Evolutionary conservation across 2,329 filamentous ascomycete species (phyloP).

Genomic region (Didymella pomorum): DNA sequence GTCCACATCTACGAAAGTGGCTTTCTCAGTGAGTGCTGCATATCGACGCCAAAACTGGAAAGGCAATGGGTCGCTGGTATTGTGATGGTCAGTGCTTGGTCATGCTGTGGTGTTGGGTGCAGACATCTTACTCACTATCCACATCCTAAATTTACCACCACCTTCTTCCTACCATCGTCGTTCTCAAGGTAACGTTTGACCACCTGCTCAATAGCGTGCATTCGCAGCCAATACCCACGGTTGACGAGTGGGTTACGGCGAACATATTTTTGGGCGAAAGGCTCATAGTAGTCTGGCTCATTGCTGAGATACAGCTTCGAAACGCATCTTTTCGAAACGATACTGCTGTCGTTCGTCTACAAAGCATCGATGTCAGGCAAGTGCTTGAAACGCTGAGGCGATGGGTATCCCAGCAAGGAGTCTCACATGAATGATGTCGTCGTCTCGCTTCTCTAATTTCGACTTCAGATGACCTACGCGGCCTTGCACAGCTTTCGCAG

Average conservation of each 20-base stretch:
- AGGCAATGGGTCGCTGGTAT: slow-evolving; percentile 87
- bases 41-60: slow-evolving; percentile 81
- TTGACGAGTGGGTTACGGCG: slow-evolving; percentile 89
- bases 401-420: neutral
- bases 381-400: slow-evolving; percentile 4
- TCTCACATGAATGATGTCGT: slow-evolving; percentile 65
- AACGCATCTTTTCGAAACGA: slow-evolving; percentile 92
- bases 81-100: slow-evolving; percentile 33
- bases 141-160: slow-evolving; percentile 85
- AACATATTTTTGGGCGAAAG: slow-evolving; percentile 86
- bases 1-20: slow-evolving; percentile 83
- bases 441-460: slow-evolving; percentile 54
- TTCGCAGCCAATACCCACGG: slow-evolving; percentile 84
- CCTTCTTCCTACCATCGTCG: slow-evolving; percentile 66
- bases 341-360: slow-evolving; percentile 85
- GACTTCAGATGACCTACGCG: slow-evolving; percentile 28
- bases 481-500: slow-evolving; percentile 24
- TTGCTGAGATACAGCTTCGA: slow-evolving; percentile 81
- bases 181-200: slow-evolving; percentile 76
- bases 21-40: slow-evolving; percentile 63
- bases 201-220: slow-evolving; percentile 80
- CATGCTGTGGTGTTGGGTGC: neutral
- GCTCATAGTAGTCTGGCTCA: slow-evolving; percentile 83
- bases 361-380: slow-evolving; percentile 50
- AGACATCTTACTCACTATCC: slow-evolving; percentile 74